Conservation (phyloP, 2,329 filamentous ascomycete genomes). For the Colletotrichum abscissum region DNA sequence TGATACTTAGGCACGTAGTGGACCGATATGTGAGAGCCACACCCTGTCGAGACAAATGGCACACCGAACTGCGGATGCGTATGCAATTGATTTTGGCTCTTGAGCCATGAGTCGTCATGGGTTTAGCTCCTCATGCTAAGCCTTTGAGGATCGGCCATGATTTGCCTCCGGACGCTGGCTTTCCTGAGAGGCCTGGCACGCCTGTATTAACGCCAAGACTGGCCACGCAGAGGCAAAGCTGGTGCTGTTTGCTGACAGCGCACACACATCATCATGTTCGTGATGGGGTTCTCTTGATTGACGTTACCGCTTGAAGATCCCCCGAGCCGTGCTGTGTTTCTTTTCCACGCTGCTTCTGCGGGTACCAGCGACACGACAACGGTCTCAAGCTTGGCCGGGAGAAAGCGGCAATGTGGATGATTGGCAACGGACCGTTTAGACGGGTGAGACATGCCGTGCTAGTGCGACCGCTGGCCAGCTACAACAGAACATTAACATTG, state of each 20-base stretch:
- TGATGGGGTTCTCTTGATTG: conserved; percentile 11
- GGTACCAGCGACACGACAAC: conserved; percentile 28
- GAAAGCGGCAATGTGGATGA: conserved; percentile 33
- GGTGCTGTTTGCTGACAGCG: neutral
- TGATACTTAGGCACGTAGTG: too few relatives aligned
- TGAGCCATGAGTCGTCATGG: conserved; percentile 5
- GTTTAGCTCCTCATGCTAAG: conserved; percentile 31
- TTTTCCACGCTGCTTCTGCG: conserved; percentile 12
- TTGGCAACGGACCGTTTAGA: conserved; percentile 10
- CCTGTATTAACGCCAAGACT: neutral
- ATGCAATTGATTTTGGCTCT: neutral
- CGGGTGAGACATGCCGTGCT: conserved; percentile 21
- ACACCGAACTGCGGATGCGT: neutral
- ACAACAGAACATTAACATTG: neutral
- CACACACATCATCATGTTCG: neutral
- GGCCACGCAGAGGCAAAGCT: neutral
- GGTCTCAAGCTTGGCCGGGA: conserved; percentile 27
- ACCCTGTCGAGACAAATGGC: neutral
- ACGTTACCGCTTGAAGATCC: conserved; percentile 8
- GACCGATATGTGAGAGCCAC: neutral
- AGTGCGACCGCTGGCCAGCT: conserved; percentile 16
- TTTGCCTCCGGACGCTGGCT: conserved; percentile 14
- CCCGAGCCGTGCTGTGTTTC: conserved; percentile 2
- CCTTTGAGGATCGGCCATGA: conserved; percentile 23
- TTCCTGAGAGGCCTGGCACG: neutral